A percentile compares a stretch with the other conserved stretches of the same genome.
These are phyloP conservation scores for Akanthomyces dipterigenus DNA, from an alignment of 2,329 filamentous ascomycete genomes.

Conservation along the genomic window DNA sequence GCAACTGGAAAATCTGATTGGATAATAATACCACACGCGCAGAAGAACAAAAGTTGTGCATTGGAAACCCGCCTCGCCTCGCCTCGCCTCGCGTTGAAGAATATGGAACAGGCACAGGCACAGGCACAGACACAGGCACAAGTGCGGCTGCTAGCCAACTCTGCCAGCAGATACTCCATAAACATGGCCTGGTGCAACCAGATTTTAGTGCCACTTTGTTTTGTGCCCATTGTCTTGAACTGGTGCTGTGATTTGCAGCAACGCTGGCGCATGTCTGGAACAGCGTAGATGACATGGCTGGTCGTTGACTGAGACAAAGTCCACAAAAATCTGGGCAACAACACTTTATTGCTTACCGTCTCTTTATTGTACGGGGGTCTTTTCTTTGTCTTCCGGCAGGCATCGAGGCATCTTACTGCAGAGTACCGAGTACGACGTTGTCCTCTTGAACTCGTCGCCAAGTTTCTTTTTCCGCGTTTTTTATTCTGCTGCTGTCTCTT, in stretches of 20 bases:
- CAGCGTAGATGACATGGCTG: conserved; percentile 12
- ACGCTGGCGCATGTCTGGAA: conserved; percentile 10
- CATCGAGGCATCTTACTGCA: not conserved
- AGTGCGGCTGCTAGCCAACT: not conserved
- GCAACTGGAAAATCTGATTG: not conserved
- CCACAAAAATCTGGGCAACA: conserved; percentile 7
- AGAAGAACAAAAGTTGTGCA: not conserved
- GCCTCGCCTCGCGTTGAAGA: conserved; percentile 6
- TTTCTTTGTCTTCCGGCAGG: not conserved
- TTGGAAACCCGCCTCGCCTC: not conserved
- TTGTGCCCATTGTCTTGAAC: not conserved
- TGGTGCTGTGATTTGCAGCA: conserved; percentile 9
- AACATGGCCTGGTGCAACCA: conserved; percentile 2
- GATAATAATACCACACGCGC: not conserved
- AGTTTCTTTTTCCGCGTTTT: not conserved
- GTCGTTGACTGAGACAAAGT: conserved; percentile 8
- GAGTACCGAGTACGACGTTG: no score
- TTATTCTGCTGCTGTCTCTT: not conserved
- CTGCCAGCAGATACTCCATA: no score
- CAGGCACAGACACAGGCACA: not conserved
- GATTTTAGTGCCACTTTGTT: conserved; percentile 2
- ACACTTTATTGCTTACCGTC: not conserved
- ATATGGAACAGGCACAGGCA: conserved; percentile 1
- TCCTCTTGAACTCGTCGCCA: not conserved
- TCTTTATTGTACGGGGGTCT: not conserved